phyloP scores from a whole-genome alignment of 371 early-diverging fungal genomes.

The Syncephalastrum contaminatum region DNA sequence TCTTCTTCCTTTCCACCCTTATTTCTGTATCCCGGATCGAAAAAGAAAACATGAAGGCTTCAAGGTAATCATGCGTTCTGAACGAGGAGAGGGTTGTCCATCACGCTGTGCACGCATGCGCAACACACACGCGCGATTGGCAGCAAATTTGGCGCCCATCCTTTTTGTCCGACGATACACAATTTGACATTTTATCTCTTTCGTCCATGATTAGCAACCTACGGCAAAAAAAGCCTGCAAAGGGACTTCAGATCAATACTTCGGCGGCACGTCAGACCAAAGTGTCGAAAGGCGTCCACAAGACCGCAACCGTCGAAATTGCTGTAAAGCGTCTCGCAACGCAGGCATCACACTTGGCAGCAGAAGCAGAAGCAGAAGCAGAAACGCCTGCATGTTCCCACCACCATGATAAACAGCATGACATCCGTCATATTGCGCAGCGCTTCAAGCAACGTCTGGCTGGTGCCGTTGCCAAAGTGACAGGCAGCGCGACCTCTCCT shows the following conservation, averaged over 20 bases:
- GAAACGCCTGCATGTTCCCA: slow-evolving; percentile 4
- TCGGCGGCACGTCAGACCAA: background rate
- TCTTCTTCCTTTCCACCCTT: slow-evolving; percentile 10
- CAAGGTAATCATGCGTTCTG: slow-evolving; percentile 6
- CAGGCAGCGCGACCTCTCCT: slow-evolving; percentile 2
- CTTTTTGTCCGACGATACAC: slow-evolving; percentile 31
- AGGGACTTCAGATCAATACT: slow-evolving; percentile 1
- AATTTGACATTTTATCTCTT: slow-evolving; percentile 15
- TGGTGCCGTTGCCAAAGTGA: slow-evolving; percentile 13
- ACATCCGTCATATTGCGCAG: slow-evolving; percentile 21
- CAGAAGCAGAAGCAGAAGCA: slow-evolving; percentile 8
- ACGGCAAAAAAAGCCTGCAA: slow-evolving; percentile 3
- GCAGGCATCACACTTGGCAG: background rate
- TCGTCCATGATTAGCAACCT: slow-evolving; percentile 3
- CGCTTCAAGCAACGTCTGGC: slow-evolving; percentile 27
- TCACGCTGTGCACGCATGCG: background rate
- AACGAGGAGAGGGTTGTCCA: no score
- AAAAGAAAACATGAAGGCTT: slow-evolving; percentile 11
- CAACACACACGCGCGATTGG: background rate
- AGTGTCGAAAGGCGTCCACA: slow-evolving; percentile 1
- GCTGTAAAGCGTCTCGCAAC: slow-evolving; percentile 3
- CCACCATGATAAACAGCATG: background rate
- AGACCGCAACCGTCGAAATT: slow-evolving; percentile 5
- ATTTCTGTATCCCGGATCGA: slow-evolving; percentile 2
- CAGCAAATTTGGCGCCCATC: background rate